Evolutionary conservation across 192 early-diverging fungal species (phyloP).

Genomic region (Entophlyctis helioformis): DNA sequence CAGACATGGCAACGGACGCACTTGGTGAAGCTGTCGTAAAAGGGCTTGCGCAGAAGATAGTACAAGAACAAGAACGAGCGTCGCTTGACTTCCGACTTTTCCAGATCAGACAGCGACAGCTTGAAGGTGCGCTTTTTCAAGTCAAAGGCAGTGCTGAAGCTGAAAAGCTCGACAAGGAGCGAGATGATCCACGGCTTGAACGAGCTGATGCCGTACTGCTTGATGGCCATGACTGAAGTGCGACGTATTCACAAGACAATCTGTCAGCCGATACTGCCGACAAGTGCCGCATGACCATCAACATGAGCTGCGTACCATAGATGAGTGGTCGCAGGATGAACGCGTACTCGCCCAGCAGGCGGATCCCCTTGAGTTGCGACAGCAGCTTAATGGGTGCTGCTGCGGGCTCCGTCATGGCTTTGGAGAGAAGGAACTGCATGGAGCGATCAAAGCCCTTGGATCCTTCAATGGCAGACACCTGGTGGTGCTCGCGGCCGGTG

Average conservation of each 20-base stretch:
- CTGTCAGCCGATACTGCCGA: not conserved
- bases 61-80: conserved; percentile 63
- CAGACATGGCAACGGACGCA: conserved; percentile 14
- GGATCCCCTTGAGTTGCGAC: conserved; percentile 31
- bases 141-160: conserved; percentile 4
- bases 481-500: conserved; percentile 31
- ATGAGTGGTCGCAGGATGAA: conserved; percentile 76
- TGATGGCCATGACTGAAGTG: conserved; percentile 53
- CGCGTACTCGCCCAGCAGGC: conserved; percentile 58
- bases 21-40: conserved; percentile 70
- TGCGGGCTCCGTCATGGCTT: conserved; percentile 50
- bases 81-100: conserved; percentile 65
- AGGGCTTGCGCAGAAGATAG: conserved; percentile 75
- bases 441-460: conserved; percentile 12
- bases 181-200: conserved; percentile 84
- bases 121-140: not conserved
- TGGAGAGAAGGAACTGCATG: conserved; percentile 17
- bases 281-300: not conserved
- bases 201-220: conserved; percentile 55
- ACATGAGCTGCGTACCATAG: conserved; percentile 44
- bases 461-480: conserved; percentile 20
- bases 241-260: not conserved
- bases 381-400: conserved; percentile 60
- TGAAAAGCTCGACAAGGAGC: conserved; percentile 47
- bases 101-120: conserved; percentile 39